Evolutionary conservation across 768 basidiomycete genomes (phyloP).

Genomic region (Tricholoma saponaceum): DNA sequence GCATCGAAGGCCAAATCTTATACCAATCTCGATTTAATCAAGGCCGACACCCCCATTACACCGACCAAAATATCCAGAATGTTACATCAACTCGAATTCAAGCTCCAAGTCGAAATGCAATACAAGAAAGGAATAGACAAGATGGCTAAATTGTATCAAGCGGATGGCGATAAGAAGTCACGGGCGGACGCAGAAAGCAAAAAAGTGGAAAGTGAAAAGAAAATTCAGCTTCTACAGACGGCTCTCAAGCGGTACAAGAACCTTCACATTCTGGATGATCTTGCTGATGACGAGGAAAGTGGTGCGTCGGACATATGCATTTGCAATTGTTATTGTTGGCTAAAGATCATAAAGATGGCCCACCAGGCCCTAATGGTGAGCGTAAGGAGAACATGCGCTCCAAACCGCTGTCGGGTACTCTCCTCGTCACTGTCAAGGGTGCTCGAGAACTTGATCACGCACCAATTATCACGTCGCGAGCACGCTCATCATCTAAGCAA

Average conservation of each 20-base stretch:
- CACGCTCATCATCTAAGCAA: slow-evolving; percentile 78
- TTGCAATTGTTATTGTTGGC: neutral
- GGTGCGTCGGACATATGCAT: slow-evolving; percentile 32
- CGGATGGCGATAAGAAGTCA: slow-evolving; percentile 96
- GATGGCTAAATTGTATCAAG: slow-evolving; percentile 95
- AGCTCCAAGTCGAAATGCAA: slow-evolving; percentile 96
- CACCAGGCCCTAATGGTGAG: slow-evolving; percentile 68
- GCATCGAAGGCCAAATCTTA: slow-evolving; percentile 59
- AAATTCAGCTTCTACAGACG: slow-evolving; percentile 88
- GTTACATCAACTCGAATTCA: slow-evolving; percentile 99
- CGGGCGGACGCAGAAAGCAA: slow-evolving; percentile 92
- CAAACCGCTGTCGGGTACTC: slow-evolving; percentile 92
- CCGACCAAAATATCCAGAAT: slow-evolving; percentile 95
- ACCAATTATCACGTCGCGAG: slow-evolving; percentile 59
- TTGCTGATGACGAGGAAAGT: slow-evolving; percentile 80
- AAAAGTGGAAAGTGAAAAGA: slow-evolving; percentile 91
- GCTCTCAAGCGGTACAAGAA: slow-evolving; percentile 97
- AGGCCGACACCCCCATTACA: slow-evolving; percentile 95
- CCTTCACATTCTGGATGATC: slow-evolving; percentile 88
- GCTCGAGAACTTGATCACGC: slow-evolving; percentile 96
- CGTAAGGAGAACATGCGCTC: slow-evolving; percentile 88
- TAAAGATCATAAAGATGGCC: slow-evolving; percentile 24
- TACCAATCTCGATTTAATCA: slow-evolving; percentile 89
- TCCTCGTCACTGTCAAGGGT: slow-evolving; percentile 82
- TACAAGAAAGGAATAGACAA: slow-evolving; percentile 99